Percentiles rank a stretch among this genome's conserved stretches.
Conservation (phyloP, 2,329 filamentous ascomycete genomes). For the Ceratocystiopsis sp. region DNA sequence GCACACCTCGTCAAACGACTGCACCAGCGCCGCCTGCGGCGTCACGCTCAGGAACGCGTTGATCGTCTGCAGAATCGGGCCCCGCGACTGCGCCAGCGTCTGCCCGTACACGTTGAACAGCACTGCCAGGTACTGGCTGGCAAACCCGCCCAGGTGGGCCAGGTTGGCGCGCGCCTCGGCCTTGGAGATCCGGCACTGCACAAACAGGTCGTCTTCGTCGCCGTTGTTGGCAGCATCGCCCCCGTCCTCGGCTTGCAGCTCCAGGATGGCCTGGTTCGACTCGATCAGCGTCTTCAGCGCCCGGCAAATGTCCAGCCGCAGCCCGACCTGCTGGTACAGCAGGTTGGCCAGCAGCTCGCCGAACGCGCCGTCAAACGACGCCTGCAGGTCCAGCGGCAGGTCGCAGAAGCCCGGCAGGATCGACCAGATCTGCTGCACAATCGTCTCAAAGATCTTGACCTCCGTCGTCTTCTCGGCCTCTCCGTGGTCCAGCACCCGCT, state of each 20-base stretch:
- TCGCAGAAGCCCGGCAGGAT: conserved; percentile 90
- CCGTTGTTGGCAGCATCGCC: conserved; percentile 56
- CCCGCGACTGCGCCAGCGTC: conserved; percentile 81
- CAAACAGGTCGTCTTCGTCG: conserved; percentile 57
- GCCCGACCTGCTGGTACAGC: conserved; percentile 77
- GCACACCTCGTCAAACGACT: conserved; percentile 78
- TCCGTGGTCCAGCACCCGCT: conserved; percentile 71
- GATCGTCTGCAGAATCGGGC: conserved; percentile 82
- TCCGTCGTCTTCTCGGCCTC: conserved; percentile 81
- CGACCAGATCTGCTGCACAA: conserved; percentile 92
- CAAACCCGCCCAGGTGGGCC: conserved; percentile 59
- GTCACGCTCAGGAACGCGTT: conserved; percentile 89
- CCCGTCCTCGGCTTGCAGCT: conserved; percentile 32
- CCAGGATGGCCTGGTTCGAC: conserved; percentile 68
- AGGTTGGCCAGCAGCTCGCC: conserved; percentile 84
- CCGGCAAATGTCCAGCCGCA: conserved; percentile 75
- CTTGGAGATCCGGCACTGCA: conserved; percentile 65
- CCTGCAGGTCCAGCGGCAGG: conserved; percentile 59
- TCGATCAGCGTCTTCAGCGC: conserved; percentile 77
- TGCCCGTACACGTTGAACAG: conserved; percentile 99
- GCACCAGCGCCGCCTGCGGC: conserved; percentile 57
- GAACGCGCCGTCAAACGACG: conserved; percentile 72
- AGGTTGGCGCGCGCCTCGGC: conserved; percentile 63
- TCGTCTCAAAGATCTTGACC: conserved; percentile 91
- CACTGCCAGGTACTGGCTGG: conserved; percentile 81